Base-by-base conservation (phyloP, 1,284 basidiomycete genomes). In the Chalciporus sp. region DNA sequence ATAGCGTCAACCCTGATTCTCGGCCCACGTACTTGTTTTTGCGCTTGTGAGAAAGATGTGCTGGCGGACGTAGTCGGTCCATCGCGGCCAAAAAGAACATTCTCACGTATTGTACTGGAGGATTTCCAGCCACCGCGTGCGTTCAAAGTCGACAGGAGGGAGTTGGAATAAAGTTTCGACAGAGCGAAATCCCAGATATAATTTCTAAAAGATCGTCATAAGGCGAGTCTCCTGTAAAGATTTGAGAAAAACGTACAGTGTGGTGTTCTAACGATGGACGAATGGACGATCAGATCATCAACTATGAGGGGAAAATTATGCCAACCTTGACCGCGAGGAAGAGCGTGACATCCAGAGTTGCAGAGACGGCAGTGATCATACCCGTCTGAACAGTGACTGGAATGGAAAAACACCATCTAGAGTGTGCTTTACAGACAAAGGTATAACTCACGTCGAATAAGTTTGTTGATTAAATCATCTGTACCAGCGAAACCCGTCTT, bases 71-170 rank as follows among this genome's bases (percentile, higher is more conserved):
- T 12, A 12, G 31, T 3, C 14, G 31, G 31, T 12, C 11, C 31
- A 31, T 31, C 28, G 9, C 28, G 31, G 31, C 45, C 42, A 6
- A 64, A 61, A 4, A 61, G 35, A 40, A 59, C n/a, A 17, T 64
- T 64, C 2, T 56, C 48, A 10, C 14, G 47, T 0, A 23, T 0
- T 1, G 40, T 33, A 2, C 50, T 52, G 8, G 26, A 23, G 7
- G 41, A 31, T 41, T 53, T 60, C 63, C 55, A 59, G 7, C 61
- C 52, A 11, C 47, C 43, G 40, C 81, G 78, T 12, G 79, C 75
- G 58, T 84, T 84, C 26, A 84, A 71, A 7, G 80, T 79, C 3
- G 79, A 82, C 43, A 83, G 64, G 1, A 83, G 64, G n/a, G 80
- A 78, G 57, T 83, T 83, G 16, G 77, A 62, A 60, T 84, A 84